Percentiles rank a stretch among this genome's conserved stretches.
Conservation (phyloP, 2,329 filamentous ascomycete species). For the Juglanconis sp. region DNA sequence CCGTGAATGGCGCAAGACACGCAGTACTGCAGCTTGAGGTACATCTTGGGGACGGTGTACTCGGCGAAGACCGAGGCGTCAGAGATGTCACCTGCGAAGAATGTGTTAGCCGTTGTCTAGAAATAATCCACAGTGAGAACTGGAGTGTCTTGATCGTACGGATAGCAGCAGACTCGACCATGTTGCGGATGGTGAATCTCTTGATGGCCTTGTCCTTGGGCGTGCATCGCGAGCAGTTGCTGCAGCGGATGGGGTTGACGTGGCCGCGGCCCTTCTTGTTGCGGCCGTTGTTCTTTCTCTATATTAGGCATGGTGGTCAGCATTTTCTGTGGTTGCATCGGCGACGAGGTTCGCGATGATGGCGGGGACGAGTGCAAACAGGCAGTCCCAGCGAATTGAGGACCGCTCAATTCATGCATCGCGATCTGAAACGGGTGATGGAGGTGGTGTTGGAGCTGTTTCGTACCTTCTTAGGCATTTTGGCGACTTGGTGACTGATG, state of each 20-base stretch:
- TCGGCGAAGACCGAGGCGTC: conserved; percentile 98
- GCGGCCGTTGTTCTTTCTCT: conserved; percentile 66
- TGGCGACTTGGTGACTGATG: conserved; percentile 48
- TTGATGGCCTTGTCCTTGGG: conserved; percentile 99
- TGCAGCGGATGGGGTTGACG: conserved; percentile 94
- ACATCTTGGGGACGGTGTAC: conserved; percentile 99
- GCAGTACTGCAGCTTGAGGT: conserved; percentile 99
- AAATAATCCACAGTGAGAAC: conserved; percentile 3
- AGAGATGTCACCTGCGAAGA: conserved; percentile 88
- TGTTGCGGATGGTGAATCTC: conserved; percentile 99
- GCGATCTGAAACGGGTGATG: not conserved
- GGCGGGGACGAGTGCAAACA: not conserved
- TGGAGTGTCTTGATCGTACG: conserved; percentile 64
- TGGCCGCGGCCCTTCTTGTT: conserved; percentile 99
- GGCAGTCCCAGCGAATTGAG: not conserved
- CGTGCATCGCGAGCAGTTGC: conserved; percentile 76
- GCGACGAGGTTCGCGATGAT: not conserved
- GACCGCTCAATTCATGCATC: not conserved
- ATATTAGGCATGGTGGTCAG: conserved; percentile 1
- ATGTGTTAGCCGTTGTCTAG: conserved; percentile 1
- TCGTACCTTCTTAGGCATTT: conserved; percentile 67
- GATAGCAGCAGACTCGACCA: conserved; percentile 99
- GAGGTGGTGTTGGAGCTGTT: not conserved
- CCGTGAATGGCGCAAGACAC: conserved; percentile 99
- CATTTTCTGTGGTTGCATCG: not conserved